Evolutionary conservation across 768 basidiomycete species (phyloP).

Genomic region (Omphalotus guepiniiformis): DNA sequence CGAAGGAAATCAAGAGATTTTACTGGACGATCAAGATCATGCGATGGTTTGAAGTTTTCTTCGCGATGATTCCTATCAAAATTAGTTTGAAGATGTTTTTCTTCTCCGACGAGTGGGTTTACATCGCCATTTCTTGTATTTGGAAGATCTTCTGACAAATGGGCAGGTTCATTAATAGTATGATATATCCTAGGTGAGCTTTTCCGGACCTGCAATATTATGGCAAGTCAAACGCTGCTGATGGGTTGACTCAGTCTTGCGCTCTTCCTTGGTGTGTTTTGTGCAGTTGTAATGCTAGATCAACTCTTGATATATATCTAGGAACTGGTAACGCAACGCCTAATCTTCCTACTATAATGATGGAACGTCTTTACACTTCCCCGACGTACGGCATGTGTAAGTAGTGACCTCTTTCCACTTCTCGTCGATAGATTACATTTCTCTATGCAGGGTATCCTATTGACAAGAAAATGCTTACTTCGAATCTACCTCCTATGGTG

Average conservation of each 20-base stretch:
- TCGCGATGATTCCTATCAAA: slow-evolving; percentile 30
- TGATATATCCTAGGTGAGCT: slow-evolving; percentile 10
- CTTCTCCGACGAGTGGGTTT: slow-evolving; percentile 24
- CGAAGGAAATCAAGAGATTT: slow-evolving; percentile 28
- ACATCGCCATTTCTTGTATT: background rate
- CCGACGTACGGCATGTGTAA: slow-evolving; percentile 12
- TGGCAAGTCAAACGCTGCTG: background rate
- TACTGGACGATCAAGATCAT: slow-evolving; percentile 25
- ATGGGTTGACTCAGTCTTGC: slow-evolving; percentile 5
- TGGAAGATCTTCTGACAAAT: background rate
- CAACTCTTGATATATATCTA: background rate
- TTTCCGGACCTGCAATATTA: background rate
- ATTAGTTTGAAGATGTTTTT: slow-evolving; percentile 29
- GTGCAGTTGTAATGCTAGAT: background rate
- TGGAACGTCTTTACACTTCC: slow-evolving; percentile 11
- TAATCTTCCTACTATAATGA: slow-evolving; percentile 11
- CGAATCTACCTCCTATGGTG: slow-evolving; percentile 13
- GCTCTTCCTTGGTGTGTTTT: slow-evolving; percentile 6
- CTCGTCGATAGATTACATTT: no score
- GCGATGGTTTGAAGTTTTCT: slow-evolving; percentile 26
- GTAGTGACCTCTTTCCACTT: no score
- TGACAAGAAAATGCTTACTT: slow-evolving; percentile 6
- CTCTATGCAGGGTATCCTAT: slow-evolving; percentile 5
- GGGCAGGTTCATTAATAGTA: slow-evolving; percentile 10
- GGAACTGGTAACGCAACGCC: slow-evolving; percentile 13